Percentiles rank a stretch among this genome's conserved stretches.
phyloP scores from a whole-genome alignment of 2,329 filamentous ascomycete species.

The Fusarium sarcochroum region DNA sequence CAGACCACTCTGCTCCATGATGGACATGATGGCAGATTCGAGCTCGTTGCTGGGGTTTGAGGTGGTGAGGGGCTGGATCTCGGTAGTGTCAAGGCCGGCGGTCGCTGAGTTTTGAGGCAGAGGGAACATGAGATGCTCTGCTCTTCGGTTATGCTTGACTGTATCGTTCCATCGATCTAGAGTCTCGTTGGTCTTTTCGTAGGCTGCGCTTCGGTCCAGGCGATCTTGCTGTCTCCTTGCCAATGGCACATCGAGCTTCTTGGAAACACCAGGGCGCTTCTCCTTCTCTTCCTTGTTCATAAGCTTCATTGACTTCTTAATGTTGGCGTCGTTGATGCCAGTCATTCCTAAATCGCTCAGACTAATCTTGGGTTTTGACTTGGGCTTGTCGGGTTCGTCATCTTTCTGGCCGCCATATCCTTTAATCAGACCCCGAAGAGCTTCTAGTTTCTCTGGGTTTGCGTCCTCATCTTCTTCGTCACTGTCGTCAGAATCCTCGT shows the following conservation, averaged over 20 bases:
- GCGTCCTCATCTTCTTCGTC: conserved; percentile 60
- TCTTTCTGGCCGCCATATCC: conserved; percentile 76
- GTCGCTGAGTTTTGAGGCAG: conserved; percentile 78
- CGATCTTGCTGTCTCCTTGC: conserved; percentile 89
- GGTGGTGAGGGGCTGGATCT: conserved; percentile 74
- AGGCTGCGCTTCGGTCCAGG: conserved; percentile 84
- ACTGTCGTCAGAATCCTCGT: conserved; percentile 63
- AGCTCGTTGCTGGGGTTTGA: conserved; percentile 81
- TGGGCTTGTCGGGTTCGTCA: conserved; percentile 62
- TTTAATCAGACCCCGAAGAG: conserved; percentile 77
- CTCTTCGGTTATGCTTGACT: conserved; percentile 91
- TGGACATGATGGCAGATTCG: conserved; percentile 87
- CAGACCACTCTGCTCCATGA: conserved; percentile 90
- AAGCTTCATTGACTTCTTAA: conserved; percentile 85
- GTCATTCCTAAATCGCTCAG: conserved; percentile 81
- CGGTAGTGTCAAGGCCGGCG: conserved; percentile 71
- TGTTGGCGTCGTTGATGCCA: conserved; percentile 78
- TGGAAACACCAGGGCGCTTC: conserved; percentile 60
- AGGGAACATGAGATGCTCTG: conserved; percentile 91
- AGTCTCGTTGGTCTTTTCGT: conserved; percentile 91
- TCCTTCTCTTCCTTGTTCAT: conserved; percentile 74
- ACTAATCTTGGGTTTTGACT: conserved; percentile 75
- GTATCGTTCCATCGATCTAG: conserved; percentile 94
- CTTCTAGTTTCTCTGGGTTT: conserved; percentile 71
- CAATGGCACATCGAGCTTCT: conserved; percentile 86